Evolutionary conservation across 257 asterid species (phyloP).

Genomic region (Hygrophila difformis): DNA sequence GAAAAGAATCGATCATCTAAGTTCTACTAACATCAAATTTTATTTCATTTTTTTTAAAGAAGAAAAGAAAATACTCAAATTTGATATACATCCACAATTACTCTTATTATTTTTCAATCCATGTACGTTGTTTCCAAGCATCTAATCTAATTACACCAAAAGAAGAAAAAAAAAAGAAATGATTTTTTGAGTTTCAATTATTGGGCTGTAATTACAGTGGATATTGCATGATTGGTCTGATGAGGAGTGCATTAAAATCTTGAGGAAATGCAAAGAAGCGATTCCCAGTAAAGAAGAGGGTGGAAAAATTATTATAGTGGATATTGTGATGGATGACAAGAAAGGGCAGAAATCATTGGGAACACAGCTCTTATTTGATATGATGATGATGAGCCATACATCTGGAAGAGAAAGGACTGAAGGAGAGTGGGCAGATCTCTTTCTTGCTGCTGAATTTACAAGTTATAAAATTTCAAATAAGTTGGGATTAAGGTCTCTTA

Average conservation of each 20-base stretch:
- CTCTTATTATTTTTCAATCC: too few species aligned
- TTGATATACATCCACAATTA: too few species aligned
- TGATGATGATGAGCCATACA: neutral
- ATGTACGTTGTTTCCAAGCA: too few species aligned
- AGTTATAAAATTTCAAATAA: constrained; percentile 4
- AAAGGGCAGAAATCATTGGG: neutral
- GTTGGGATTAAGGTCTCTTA: constrained; percentile 11
- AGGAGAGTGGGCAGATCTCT: constrained; percentile 13
- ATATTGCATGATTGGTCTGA: constrained; percentile 13
- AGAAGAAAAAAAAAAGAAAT: too few species aligned
- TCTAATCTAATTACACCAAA: too few species aligned
- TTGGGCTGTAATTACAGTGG: too few species aligned
- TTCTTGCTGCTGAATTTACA: constrained; percentile 12
- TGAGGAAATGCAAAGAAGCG: constrained; percentile 13
- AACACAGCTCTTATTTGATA: constrained; percentile 10
- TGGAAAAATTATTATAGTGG: constrained; percentile 11
- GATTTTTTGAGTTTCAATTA: too few species aligned
- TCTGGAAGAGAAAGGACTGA: constrained; percentile 15
- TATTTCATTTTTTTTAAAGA: too few species aligned
- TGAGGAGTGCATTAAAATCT: constrained; percentile 14
- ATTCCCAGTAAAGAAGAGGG: constrained; percentile 8
- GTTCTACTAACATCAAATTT: too few species aligned
- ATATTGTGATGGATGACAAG: constrained; percentile 1
- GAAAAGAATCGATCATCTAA: too few species aligned
- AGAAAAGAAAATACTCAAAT: too few species aligned